Percentiles rank a stretch among this genome's conserved stretches.
Conservation (phyloP, 352 stramenopile species). For the Aphanomyces cochlioides region DNA sequence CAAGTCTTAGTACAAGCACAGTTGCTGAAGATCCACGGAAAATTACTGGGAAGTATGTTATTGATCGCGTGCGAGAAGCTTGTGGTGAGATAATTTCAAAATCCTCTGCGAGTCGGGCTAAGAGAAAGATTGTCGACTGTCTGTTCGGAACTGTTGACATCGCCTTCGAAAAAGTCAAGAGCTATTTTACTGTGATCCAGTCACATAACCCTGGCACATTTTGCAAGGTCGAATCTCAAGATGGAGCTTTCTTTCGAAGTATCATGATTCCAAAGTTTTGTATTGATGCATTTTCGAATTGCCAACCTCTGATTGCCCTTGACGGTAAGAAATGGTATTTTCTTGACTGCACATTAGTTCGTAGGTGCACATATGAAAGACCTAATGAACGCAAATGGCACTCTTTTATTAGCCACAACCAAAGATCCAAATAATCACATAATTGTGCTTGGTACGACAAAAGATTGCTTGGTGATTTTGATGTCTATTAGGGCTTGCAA, state of each 20-base stretch:
- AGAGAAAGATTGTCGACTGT: background rate
- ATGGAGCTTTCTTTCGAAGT: background rate
- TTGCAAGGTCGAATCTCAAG: background rate
- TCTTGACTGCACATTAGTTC: background rate
- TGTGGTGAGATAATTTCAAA: constrained; percentile 1
- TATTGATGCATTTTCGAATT: constrained; percentile 3
- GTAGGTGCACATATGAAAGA: constrained; percentile 2
- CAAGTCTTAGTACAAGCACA: background rate
- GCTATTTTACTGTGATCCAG: background rate
- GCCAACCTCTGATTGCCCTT: background rate
- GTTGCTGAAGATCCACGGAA: background rate
- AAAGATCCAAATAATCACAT: background rate
- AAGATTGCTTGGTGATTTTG: background rate
- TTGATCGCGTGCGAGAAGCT: background rate
- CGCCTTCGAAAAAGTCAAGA: background rate
- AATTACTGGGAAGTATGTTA: background rate
- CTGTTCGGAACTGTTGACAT: background rate
- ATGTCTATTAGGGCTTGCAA: background rate
- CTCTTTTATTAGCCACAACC: background rate
- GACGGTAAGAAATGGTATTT: background rate
- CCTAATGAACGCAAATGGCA: constrained; percentile 1
- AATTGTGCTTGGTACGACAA: background rate
- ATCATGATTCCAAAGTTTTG: background rate
- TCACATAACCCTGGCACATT: background rate
- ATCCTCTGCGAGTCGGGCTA: background rate